These are phyloP conservation scores for Pinus taeda DNA, from an alignment of 75 land plant genomes.

Conservation along the genomic window DNA sequence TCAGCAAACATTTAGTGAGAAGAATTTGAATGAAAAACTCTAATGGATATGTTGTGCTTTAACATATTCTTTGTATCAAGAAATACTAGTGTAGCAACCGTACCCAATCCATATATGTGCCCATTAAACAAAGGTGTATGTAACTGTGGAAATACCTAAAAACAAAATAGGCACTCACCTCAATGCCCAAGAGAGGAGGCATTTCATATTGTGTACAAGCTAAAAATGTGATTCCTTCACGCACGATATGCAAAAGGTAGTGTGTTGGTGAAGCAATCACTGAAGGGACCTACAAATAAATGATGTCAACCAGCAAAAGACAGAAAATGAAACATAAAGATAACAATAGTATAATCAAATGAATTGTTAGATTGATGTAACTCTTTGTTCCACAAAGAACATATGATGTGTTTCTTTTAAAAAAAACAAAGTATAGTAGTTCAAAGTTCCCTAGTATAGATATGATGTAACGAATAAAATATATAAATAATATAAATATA, in stretches of 20 bases:
- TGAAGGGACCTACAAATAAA: constrained; percentile 39
- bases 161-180: constrained; percentile 37
- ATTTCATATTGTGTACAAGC: constrained; percentile 92
- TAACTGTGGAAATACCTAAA: neutral
- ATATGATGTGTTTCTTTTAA: too few relatives aligned
- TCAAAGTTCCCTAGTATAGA: too few relatives aligned
- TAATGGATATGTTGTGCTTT: neutral
- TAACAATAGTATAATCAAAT: neutral
- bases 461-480: too few relatives aligned
- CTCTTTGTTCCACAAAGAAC: too few relatives aligned
- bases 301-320: neutral
- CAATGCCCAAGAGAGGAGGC: constrained; percentile 94
- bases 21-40: neutral
- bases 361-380: neutral
- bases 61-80: neutral
- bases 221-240: constrained; percentile 89
- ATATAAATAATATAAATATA: too few relatives aligned
- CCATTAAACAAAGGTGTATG: neutral
- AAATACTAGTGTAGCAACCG: neutral
- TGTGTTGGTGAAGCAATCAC: constrained; percentile 97
- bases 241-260: constrained; percentile 85
- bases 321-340: neutral
- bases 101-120: too few relatives aligned
- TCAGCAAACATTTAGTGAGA: neutral
- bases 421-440: too few relatives aligned